Conservation (phyloP, 1,139 yeast species). For the Hemisphaericaspora lyxosophila region DNA sequence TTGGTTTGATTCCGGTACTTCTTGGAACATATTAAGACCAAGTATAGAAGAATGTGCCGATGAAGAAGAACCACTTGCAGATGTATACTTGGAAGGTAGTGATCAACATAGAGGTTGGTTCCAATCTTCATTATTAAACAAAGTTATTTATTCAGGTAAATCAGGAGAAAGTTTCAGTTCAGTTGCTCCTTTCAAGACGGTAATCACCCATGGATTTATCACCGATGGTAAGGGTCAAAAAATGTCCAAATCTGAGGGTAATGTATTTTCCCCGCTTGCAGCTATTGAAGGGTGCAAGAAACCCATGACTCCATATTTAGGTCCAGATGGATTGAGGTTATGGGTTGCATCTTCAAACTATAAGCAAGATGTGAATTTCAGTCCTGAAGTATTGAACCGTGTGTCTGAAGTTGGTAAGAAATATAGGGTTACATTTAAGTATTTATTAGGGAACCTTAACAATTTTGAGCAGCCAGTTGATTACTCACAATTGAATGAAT, state of each 20-base stretch:
- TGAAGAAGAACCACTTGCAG: slow-evolving; percentile 51
- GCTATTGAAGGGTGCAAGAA: slow-evolving; percentile 67
- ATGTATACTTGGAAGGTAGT: slow-evolving; percentile 87
- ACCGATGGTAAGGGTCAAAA: slow-evolving; percentile 82
- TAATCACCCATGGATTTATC: slow-evolving; percentile 92
- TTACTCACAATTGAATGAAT: slow-evolving; percentile 44
- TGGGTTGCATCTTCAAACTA: slow-evolving; percentile 92
- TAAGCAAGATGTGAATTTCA: slow-evolving; percentile 74
- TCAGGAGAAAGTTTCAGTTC: slow-evolving; percentile 39
- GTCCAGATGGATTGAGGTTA: slow-evolving; percentile 86
- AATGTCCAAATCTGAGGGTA: slow-evolving; percentile 94
- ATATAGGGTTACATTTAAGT: slow-evolving; percentile 77
- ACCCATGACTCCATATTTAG: slow-evolving; percentile 63
- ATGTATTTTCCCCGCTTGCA: slow-evolving; percentile 67
- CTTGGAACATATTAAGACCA: slow-evolving; percentile 69
- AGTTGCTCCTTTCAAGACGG: slow-evolving; percentile 64
- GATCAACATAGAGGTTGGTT: slow-evolving; percentile 99
- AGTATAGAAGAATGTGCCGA: slow-evolving; percentile 22
- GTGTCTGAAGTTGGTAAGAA: slow-evolving; percentile 82
- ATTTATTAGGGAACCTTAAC: slow-evolving; percentile 72
- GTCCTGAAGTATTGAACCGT: slow-evolving; percentile 69
- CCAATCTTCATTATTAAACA: slow-evolving; percentile 86
- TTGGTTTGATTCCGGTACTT: slow-evolving; percentile 97
- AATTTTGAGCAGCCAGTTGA: slow-evolving; percentile 20
- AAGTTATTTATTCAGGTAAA: slow-evolving; percentile 53